Evolutionary conservation across 495 filamentous ascomycete species (phyloP).

Genomic region (Penicillium coprophilum): DNA sequence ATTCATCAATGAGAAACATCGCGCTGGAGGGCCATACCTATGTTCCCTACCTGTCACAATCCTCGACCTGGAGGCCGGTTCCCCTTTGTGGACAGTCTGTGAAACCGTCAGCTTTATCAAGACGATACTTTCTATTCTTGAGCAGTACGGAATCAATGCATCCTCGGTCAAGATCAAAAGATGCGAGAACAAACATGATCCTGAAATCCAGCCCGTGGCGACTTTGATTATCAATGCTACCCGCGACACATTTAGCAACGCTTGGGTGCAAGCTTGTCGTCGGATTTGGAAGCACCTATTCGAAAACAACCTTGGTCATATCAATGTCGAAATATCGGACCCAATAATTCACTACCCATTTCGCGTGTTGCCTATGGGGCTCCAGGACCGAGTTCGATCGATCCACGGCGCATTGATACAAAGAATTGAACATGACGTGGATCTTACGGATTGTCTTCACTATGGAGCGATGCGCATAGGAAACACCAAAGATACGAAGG

Average conservation of each 20-base stretch:
- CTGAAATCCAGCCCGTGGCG: not conserved
- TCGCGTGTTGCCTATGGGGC: not conserved
- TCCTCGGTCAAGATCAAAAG: not conserved
- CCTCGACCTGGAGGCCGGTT: not conserved
- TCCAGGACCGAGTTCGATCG: not conserved
- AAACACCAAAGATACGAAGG: not conserved
- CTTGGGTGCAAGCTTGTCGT: not conserved
- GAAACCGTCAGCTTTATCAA: not conserved
- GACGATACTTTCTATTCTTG: not conserved
- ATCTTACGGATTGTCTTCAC: not conserved
- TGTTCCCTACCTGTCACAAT: not conserved
- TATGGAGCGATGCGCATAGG: not conserved
- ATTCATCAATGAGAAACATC: not conserved
- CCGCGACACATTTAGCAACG: not conserved
- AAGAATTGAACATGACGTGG: not conserved
- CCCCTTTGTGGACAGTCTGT: not conserved
- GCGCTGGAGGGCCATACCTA: not conserved
- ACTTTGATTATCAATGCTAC: not conserved
- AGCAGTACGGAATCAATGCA: not conserved
- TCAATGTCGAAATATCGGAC: not conserved
- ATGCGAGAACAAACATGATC: not conserved
- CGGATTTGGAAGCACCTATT: not conserved
- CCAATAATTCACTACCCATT: not conserved
- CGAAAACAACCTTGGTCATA: not conserved
- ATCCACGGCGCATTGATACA: fast-evolving